These are phyloP conservation scores for Rhodotorula mucilaginosa DNA, from an alignment of 1,284 basidiomycete species.

Conservation along the genomic window DNA sequence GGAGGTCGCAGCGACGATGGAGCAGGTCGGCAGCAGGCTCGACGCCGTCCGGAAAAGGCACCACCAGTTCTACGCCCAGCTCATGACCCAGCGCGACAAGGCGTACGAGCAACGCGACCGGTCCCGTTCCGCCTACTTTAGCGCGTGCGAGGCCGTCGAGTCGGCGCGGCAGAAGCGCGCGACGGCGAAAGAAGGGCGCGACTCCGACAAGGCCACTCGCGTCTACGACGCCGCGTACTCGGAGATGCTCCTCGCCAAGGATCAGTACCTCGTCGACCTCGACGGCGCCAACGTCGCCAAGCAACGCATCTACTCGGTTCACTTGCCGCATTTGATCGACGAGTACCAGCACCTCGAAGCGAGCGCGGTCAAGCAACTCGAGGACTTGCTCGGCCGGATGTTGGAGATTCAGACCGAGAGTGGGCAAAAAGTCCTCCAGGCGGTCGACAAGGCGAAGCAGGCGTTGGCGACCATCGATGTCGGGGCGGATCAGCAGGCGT, in stretches of 20 bases:
- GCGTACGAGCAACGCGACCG: constrained; percentile 28
- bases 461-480: constrained; percentile 17
- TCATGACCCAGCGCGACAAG: constrained; percentile 31
- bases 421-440: not conserved
- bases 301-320: constrained; percentile 24
- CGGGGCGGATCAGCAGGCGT: constrained; percentile 30
- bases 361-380: constrained; percentile 22
- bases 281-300: constrained; percentile 32
- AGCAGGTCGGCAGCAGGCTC: constrained; percentile 13
- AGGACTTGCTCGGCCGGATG: constrained; percentile 7
- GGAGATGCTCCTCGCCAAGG: constrained; percentile 33
- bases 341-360: constrained; percentile 34
- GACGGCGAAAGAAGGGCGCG: constrained; percentile 16
- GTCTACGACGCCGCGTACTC: constrained; percentile 25
- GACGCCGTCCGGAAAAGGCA: constrained; percentile 38
- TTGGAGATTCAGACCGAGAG: constrained; percentile 18
- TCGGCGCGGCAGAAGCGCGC: constrained; percentile 30
- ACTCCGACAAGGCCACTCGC: constrained; percentile 25
- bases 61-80: constrained; percentile 20
- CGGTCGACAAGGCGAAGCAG: constrained; percentile 3
- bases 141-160: constrained; percentile 35
- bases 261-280: constrained; percentile 36
- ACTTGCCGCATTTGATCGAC: constrained; percentile 34
- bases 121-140: constrained; percentile 29
- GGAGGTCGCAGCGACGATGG: constrained; percentile 9